Conservation (phyloP, 2,329 filamentous ascomycete species). For the Xylariaceae sp. region DNA sequence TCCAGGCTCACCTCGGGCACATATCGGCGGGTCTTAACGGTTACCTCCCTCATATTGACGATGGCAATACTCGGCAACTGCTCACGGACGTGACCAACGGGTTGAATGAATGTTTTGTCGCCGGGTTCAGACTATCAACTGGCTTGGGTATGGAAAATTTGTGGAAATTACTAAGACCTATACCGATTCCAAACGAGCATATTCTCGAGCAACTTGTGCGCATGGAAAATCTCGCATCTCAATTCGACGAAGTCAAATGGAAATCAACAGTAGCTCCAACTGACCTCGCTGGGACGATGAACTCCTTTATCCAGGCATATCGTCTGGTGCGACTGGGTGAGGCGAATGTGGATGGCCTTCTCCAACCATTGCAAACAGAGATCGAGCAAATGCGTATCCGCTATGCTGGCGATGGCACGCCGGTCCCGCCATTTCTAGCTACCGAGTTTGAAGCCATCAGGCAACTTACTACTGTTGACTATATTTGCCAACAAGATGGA, state of each 20-base stretch:
- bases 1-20: conserved; percentile 57
- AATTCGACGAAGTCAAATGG: conserved; percentile 59
- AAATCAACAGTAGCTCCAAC: conserved; percentile 46
- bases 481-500: conserved; percentile 21
- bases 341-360: conserved; percentile 40
- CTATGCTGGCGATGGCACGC: conserved; percentile 33
- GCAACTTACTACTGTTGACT: conserved; percentile 45
- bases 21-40: conserved; percentile 41
- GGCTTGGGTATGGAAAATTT: conserved; percentile 75
- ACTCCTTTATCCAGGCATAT: conserved; percentile 52
- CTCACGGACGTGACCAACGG: conserved; percentile 36
- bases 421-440: conserved; percentile 44
- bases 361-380: conserved; percentile 45
- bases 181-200: conserved; percentile 43
- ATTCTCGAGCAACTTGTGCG: conserved; percentile 43
- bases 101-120: conserved; percentile 55
- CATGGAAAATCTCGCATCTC: conserved; percentile 50
- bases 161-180: conserved; percentile 68
- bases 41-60: conserved; percentile 25
- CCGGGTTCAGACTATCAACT: conserved; percentile 65
- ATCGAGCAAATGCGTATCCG: conserved; percentile 48
- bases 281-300: conserved; percentile 49
- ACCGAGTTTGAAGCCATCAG: conserved; percentile 53
- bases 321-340: conserved; percentile 45
- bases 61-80: conserved; percentile 34